These are phyloP conservation scores for Yamadazyma oceani DNA, from an alignment of 1,139 yeast species.

Conservation along the genomic window DNA sequence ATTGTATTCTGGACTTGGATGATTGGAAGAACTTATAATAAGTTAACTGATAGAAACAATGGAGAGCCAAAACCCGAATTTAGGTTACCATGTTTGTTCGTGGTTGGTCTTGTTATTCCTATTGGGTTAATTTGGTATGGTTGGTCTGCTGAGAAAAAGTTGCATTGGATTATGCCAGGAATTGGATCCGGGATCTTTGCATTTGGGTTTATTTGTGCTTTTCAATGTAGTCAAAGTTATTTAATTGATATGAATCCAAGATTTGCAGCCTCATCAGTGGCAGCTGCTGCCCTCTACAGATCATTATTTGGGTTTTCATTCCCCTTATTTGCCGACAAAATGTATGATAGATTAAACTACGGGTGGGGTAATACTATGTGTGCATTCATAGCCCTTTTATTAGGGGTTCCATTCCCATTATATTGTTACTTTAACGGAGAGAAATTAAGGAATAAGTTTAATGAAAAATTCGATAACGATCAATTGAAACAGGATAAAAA, in stretches of 20 bases:
- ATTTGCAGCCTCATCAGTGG: constrained; percentile 46
- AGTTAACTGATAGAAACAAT: constrained; percentile 28
- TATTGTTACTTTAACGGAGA: constrained; percentile 43
- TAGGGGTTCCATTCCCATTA: constrained; percentile 48
- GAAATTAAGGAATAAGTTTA: constrained; percentile 36
- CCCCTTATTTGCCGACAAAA: constrained; percentile 42
- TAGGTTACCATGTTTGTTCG: constrained; percentile 42
- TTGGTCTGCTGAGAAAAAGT: constrained; percentile 42
- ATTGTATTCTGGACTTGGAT: constrained; percentile 39
- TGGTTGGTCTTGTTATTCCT: constrained; percentile 38
- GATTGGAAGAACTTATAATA: constrained; percentile 32
- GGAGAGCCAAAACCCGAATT: constrained; percentile 45
- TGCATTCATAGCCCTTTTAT: constrained; percentile 37
- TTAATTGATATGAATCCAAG: constrained; percentile 47
- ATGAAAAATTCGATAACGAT: constrained; percentile 31
- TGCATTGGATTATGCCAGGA: constrained; percentile 50
- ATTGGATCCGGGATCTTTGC: constrained; percentile 46
- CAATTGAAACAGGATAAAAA: constrained; percentile 34
- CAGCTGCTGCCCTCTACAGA: constrained; percentile 49
- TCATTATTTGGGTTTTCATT: constrained; percentile 44
- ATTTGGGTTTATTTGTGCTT: constrained; percentile 45
- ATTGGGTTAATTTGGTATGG: constrained; percentile 48
- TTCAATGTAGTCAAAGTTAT: constrained; percentile 44
- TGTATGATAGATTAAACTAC: constrained; percentile 40
- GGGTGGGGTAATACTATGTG: constrained; percentile 51